These are phyloP conservation scores for Leccinum fuscescens DNA, from an alignment of 1,284 basidiomycete genomes.

Conservation along the genomic window DNA sequence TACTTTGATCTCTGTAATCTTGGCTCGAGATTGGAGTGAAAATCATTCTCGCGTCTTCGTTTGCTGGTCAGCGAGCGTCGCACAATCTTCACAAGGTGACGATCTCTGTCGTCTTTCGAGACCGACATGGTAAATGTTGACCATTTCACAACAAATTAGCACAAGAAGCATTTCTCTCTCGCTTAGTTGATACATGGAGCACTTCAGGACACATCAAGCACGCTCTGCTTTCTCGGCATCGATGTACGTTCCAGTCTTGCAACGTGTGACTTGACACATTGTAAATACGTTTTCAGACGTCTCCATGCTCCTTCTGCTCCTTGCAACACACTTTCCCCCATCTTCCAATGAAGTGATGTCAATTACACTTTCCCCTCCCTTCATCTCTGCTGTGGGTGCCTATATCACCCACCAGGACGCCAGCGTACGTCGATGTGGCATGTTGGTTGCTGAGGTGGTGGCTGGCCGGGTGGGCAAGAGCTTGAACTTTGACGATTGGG, in stretches of 20 bases:
- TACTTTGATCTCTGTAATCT: slow-evolving; percentile 45
- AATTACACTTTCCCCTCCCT: slow-evolving; percentile 54
- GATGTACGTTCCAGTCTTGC: slow-evolving; percentile 46
- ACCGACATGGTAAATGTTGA: slow-evolving; percentile 5
- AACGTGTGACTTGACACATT: not conserved
- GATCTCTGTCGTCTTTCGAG: slow-evolving; percentile 29
- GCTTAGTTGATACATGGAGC: slow-evolving; percentile 60
- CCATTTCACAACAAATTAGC: slow-evolving; percentile 34
- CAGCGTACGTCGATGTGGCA: slow-evolving; percentile 83
- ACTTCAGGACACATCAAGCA: slow-evolving; percentile 68
- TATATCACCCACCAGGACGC: slow-evolving; percentile 82
- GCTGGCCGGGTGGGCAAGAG: slow-evolving; percentile 60
- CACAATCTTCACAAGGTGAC: slow-evolving; percentile 32
- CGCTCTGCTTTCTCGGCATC: slow-evolving; percentile 67
- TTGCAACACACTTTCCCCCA: slow-evolving; percentile 57
- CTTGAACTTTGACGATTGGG: slow-evolving; percentile 84
- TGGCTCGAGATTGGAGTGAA: slow-evolving; percentile 58
- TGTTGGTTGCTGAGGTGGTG: slow-evolving; percentile 87
- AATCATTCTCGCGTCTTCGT: slow-evolving; percentile 59
- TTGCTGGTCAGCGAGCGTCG: slow-evolving; percentile 56
- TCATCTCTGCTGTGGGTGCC: slow-evolving; percentile 71
- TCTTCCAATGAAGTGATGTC: slow-evolving; percentile 41
- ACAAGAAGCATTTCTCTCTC: slow-evolving; percentile 47
- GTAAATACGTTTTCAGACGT: slow-evolving; percentile 46
- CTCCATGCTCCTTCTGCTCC: slow-evolving; percentile 68